Evolutionary conservation across 345 rosid species (phyloP).

Genomic region (Pistacia vera): DNA sequence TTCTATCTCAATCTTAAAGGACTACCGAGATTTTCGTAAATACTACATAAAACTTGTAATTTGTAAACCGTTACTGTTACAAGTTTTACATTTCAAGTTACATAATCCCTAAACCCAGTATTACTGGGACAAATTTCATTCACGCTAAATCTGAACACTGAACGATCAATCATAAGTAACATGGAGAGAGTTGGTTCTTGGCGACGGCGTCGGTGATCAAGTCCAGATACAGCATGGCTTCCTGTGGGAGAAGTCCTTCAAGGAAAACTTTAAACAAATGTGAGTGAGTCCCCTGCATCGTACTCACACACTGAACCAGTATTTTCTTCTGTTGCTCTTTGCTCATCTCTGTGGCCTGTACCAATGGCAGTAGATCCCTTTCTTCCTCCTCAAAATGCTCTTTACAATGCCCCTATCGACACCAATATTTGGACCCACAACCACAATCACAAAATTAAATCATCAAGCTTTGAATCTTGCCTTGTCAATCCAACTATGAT

Average conservation of each 20-base stretch:
- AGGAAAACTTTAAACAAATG: constrained; percentile 48
- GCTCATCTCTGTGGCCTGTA: constrained; percentile 66
- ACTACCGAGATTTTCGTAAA: no score
- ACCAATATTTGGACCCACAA: background rate
- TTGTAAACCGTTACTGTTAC: no score
- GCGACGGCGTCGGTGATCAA: constrained; percentile 45
- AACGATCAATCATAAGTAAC: background rate
- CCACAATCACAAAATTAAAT: background rate
- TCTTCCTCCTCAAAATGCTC: constrained; percentile 72
- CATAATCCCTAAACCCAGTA: background rate
- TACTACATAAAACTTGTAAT: background rate
- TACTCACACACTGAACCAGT: constrained; percentile 49
- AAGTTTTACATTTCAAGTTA: no score
- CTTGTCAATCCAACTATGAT: background rate
- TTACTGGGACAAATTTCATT: background rate
- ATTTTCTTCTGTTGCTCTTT: constrained; percentile 46
- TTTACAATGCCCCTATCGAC: constrained; percentile 47
- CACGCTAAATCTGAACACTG: background rate
- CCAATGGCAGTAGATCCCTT: constrained; percentile 55
- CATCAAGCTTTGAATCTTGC: background rate
- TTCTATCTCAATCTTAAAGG: no score
- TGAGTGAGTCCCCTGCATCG: constrained; percentile 66
- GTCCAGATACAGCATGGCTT: constrained; percentile 67
- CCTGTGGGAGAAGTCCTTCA: constrained; percentile 58
- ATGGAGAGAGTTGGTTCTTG: constrained; percentile 21